Conservation (phyloP, 1,284 basidiomycete genomes). For the Sphagnurus paluster region DNA sequence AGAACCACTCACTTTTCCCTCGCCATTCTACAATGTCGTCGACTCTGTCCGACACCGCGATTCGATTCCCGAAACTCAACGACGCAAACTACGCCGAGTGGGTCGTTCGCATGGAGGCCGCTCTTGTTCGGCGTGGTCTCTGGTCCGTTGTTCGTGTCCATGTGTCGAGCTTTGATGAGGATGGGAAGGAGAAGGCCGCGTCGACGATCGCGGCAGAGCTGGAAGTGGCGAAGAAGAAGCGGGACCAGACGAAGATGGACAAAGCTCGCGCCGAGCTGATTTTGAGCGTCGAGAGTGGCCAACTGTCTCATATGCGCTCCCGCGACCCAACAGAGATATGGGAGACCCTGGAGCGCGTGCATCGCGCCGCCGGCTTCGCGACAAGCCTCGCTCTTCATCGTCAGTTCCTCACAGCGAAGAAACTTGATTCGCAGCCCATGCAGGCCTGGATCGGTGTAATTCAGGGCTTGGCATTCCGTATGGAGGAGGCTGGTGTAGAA, state of each 20-base stretch:
- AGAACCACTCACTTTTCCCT: too few relatives aligned
- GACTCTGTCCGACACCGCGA: too few relatives aligned
- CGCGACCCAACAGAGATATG: conserved; percentile 29
- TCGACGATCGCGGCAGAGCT: conserved; percentile 17
- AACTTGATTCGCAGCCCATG: conserved; percentile 26
- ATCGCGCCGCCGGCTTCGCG: conserved; percentile 31
- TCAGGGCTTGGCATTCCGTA: conserved; percentile 21
- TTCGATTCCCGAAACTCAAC: too few relatives aligned
- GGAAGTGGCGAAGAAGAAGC: conserved; percentile 12
- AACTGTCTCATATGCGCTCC: conserved; percentile 30
- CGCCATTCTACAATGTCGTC: too few relatives aligned
- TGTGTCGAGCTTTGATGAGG: conserved; percentile 1
- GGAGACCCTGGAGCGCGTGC: conserved; percentile 27
- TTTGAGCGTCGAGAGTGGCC: conserved; percentile 28
- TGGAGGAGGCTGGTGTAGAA: conserved; percentile 25
- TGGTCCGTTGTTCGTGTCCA: conserved; percentile 19
- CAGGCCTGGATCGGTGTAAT: conserved; percentile 31
- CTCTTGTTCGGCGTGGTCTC: conserved; percentile 26
- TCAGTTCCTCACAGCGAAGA: conserved; percentile 28
- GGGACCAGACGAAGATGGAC: conserved; percentile 22
- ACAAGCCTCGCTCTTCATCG: conserved; percentile 25
- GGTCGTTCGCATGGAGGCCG: conserved; percentile 31
- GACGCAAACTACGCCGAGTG: conserved; percentile 34
- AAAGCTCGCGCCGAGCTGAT: conserved; percentile 32
- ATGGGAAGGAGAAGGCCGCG: conserved; percentile 14